These are phyloP conservation scores for Gigaspora rosea DNA, from an alignment of 192 early-diverging fungal species.

Conservation along the genomic window DNA sequence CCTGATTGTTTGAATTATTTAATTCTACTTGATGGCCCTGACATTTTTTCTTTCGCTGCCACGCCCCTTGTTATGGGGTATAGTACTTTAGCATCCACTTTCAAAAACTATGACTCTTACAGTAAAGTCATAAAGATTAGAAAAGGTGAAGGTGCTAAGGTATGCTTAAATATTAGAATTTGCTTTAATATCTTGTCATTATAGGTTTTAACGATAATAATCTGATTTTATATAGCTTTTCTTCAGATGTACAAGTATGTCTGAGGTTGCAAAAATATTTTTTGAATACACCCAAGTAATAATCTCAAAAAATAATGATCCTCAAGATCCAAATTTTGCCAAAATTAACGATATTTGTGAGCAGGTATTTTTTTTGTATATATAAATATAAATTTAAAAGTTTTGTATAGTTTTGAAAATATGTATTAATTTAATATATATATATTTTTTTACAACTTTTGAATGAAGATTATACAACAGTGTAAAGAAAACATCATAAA, in stretches of 20 bases:
- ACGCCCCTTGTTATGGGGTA: constrained; percentile 98
- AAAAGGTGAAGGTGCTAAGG: constrained; percentile 75
- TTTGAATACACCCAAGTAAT: constrained; percentile 56
- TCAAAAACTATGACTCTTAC: constrained; percentile 82
- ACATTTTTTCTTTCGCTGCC: constrained; percentile 91
- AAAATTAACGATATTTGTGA: constrained; percentile 40
- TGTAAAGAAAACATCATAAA: too few species aligned
- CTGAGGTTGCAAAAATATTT: constrained; percentile 59
- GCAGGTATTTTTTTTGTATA: constrained; percentile 5
- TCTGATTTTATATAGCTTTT: constrained; percentile 46
- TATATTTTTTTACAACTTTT: too few species aligned
- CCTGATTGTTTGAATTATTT: constrained; percentile 88
- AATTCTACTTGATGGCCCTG: constrained; percentile 67
- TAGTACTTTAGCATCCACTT: constrained; percentile 81
- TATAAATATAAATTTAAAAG: neutral
- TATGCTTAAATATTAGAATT: constrained; percentile 37
- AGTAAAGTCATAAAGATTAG: constrained; percentile 85
- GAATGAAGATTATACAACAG: too few species aligned
- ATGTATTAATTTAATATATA: too few species aligned
- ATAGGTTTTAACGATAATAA: neutral
- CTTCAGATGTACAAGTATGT: constrained; percentile 49
- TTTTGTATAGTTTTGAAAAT: too few species aligned
- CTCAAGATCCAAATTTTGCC: constrained; percentile 59
- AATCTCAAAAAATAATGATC: constrained; percentile 52
- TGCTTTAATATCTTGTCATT: neutral